phyloP scores from a whole-genome alignment of 192 early-diverging fungal genomes.

The Mortierella hygrophila region DNA sequence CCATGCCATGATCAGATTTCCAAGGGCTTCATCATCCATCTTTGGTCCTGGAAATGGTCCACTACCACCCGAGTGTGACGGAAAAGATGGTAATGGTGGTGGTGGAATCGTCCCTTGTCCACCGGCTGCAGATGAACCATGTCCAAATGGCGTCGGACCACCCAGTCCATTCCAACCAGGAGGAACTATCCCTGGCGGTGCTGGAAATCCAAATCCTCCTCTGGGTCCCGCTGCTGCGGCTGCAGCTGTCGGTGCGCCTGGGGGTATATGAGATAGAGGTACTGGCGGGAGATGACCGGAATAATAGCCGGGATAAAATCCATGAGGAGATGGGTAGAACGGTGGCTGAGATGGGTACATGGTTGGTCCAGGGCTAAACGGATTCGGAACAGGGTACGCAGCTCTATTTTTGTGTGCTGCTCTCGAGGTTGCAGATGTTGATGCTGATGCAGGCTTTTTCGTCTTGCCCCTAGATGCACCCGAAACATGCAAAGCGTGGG shows the following conservation, averaged over 20 bases:
- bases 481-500: not conserved
- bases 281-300: not conserved
- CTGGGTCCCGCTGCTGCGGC: not conserved
- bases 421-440: not conserved
- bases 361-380: not conserved
- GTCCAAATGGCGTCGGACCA: not conserved
- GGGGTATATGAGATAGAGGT: conserved; percentile 7
- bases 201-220: not conserved
- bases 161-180: conserved; percentile 4
- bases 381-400: not conserved
- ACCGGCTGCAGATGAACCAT: not conserved
- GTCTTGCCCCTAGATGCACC: not conserved
- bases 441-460: not conserved
- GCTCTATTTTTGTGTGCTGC: conserved; percentile 2
- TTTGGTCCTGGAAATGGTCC: not conserved
- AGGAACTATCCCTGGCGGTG: not conserved
- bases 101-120: not conserved
- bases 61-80: not conserved
- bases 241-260: conserved; percentile 1
- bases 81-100: conserved; percentile 5
- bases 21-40: conserved; percentile 71
- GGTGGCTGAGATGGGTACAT: not conserved
- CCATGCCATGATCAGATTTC: conserved; percentile 80
- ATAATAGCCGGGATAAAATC: conserved; percentile 14
- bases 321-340: not conserved